phyloP scores from a whole-genome alignment of 2,329 filamentous ascomycete genomes.

The Fonsecaea nubica region DNA sequence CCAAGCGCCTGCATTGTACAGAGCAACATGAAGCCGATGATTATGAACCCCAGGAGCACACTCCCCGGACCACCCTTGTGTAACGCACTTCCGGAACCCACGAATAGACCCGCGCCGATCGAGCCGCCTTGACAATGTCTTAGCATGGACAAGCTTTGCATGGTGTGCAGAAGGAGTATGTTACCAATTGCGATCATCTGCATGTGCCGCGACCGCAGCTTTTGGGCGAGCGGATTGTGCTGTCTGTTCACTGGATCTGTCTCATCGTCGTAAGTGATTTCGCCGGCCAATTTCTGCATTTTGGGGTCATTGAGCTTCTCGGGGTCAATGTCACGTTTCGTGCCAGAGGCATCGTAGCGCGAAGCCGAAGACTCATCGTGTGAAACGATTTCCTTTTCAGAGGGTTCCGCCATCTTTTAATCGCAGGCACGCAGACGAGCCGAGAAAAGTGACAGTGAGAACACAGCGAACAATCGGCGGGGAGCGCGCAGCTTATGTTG shows the following conservation, averaged over 20 bases:
- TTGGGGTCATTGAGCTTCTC: conserved; percentile 29
- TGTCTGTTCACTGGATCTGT: conserved; percentile 30
- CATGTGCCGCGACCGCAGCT: conserved; percentile 40
- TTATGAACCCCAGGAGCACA: conserved; percentile 54
- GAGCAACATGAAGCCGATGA: conserved; percentile 67
- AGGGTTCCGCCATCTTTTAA: conserved; percentile 13
- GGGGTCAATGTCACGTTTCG: conserved; percentile 19
- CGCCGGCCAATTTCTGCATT: conserved; percentile 26
- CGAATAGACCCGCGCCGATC: conserved; percentile 49
- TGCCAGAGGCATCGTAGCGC: conserved; percentile 7
- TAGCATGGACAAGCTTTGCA: conserved; percentile 3
- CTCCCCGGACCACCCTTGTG: conserved; percentile 47
- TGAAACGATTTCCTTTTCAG: conserved; percentile 20
- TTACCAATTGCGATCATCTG: conserved; percentile 43
- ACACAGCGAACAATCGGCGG: not conserved
- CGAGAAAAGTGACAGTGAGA: not conserved
- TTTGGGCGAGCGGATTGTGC: conserved; percentile 35
- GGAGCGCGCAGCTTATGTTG: not conserved
- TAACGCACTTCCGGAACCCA: conserved; percentile 48
- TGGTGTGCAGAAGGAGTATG: not conserved
- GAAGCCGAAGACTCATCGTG: conserved; percentile 13
- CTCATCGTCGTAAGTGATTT: conserved; percentile 33
- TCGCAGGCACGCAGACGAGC: not conserved
- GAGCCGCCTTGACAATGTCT: conserved; percentile 39
- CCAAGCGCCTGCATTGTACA: conserved; percentile 60